A percentile compares a stretch with the other conserved stretches of the same genome.
Conservation (phyloP, 495 filamentous ascomycete genomes). For the Paragyromitra xinjiangensis region DNA sequence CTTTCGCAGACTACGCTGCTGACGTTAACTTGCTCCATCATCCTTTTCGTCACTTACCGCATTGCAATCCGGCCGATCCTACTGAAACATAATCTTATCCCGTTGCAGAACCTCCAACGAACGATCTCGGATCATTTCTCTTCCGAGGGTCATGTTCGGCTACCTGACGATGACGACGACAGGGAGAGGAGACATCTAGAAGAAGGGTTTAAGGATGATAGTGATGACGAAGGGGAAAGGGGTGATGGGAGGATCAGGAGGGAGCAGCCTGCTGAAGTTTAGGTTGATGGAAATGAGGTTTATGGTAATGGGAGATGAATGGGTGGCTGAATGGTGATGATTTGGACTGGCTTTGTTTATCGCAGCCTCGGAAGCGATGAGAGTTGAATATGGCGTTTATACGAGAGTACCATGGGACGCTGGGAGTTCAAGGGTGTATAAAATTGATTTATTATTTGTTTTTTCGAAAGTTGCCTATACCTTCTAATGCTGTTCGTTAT, state of each 20-base stretch:
- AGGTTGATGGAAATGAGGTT: neutral
- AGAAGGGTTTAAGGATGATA: slow-evolving; percentile 84
- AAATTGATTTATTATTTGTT: slow-evolving; percentile 20
- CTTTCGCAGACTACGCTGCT: slow-evolving; percentile 48
- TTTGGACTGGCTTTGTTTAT: neutral
- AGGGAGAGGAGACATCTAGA: slow-evolving; percentile 63
- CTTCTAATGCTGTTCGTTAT: neutral
- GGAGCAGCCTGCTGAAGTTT: slow-evolving; percentile 4
- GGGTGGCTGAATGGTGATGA: neutral
- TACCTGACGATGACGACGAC: slow-evolving; percentile 44
- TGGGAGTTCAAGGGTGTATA: slow-evolving; percentile 30
- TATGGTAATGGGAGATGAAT: slow-evolving; percentile 16
- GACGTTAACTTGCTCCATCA: slow-evolving; percentile 50
- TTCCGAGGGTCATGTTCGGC: slow-evolving; percentile 35
- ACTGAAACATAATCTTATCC: slow-evolving; percentile 53
- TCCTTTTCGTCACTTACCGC: slow-evolving; percentile 55
- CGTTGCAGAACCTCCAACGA: slow-evolving; percentile 52
- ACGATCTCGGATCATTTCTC: slow-evolving; percentile 46
- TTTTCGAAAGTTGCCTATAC: slow-evolving; percentile 16
- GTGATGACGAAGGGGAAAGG: slow-evolving; percentile 65
- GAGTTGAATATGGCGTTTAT: neutral
- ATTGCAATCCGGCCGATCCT: slow-evolving; percentile 54
- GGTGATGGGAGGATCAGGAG: slow-evolving; percentile 48
- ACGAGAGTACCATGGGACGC: slow-evolving; percentile 8
- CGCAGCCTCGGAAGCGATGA: too few relatives aligned